These are phyloP conservation scores for Alternaria angustiovoidea DNA, from an alignment of 2,329 filamentous ascomycete species.

Conservation along the genomic window DNA sequence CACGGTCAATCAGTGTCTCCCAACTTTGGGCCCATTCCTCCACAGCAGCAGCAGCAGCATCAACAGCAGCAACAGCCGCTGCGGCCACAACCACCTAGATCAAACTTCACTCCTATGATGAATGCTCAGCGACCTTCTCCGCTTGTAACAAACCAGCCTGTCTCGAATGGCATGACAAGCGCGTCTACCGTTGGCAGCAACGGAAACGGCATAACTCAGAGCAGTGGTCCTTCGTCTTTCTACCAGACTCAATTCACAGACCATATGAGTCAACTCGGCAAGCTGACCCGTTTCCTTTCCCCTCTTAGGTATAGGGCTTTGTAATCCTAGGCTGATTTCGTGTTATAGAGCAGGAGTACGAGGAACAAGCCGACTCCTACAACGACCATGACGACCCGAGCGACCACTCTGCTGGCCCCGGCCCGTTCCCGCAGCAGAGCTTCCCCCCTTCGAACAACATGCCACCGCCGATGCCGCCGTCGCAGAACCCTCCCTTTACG, in stretches of 20 bases:
- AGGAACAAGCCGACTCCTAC: constrained; percentile 86
- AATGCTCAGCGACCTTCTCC: constrained; percentile 51
- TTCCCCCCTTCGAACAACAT: constrained; percentile 59
- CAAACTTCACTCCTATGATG: constrained; percentile 57
- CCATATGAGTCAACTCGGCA: constrained; percentile 95
- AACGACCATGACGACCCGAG: constrained; percentile 73
- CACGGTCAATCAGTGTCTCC: constrained; percentile 67
- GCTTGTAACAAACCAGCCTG: constrained; percentile 46
- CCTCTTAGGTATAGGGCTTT: constrained; percentile 63
- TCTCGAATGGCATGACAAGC: constrained; percentile 48
- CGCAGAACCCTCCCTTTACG: constrained; percentile 47
- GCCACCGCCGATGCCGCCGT: constrained; percentile 49
- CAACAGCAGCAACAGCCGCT: constrained; percentile 37
- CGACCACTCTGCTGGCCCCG: constrained; percentile 72
- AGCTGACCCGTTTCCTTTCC: constrained; percentile 67
- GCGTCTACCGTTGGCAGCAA: constrained; percentile 48
- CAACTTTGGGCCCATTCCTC: constrained; percentile 62
- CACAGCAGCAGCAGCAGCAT: constrained; percentile 43
- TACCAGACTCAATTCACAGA: constrained; percentile 91
- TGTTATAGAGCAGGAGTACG: constrained; percentile 94
- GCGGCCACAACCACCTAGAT: constrained; percentile 57
- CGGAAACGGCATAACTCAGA: constrained; percentile 47
- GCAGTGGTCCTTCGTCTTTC: constrained; percentile 62
- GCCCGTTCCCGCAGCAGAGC: constrained; percentile 66
- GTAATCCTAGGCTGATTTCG: constrained; percentile 73